Percentiles rank a stretch among this genome's conserved stretches.
These are phyloP conservation scores for Torulaspora maleeae DNA, from an alignment of 805 yeast species.

Conservation along the genomic window DNA sequence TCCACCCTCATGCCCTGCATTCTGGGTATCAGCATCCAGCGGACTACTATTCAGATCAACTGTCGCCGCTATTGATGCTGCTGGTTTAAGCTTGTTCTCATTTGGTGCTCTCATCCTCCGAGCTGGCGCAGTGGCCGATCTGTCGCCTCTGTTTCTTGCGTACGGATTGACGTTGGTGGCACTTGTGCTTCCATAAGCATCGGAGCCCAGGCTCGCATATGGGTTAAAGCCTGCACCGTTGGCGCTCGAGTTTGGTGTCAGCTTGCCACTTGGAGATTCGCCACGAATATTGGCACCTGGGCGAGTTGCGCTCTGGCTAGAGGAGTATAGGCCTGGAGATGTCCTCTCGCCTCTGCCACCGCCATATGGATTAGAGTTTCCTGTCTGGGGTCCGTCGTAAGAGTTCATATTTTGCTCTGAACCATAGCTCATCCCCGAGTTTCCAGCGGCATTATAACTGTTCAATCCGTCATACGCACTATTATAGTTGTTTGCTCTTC, in stretches of 20 bases:
- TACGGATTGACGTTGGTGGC: slow-evolving; percentile 10
- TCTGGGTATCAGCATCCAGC: slow-evolving; percentile 9
- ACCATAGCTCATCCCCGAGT: slow-evolving; percentile 1
- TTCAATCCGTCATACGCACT: slow-evolving; percentile 12
- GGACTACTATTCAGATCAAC: slow-evolving; percentile 10
- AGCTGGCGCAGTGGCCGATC: slow-evolving; percentile 2
- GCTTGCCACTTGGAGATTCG: not conserved
- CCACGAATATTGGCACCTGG: not conserved
- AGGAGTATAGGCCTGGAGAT: not conserved
- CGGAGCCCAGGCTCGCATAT: slow-evolving; percentile 7
- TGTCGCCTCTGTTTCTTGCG: slow-evolving; percentile 6
- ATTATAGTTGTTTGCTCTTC: slow-evolving; percentile 6
- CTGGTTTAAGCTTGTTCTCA: not conserved
- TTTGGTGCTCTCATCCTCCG: slow-evolving; percentile 4
- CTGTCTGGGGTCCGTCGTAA: not conserved
- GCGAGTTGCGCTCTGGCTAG: not conserved
- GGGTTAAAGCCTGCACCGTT: slow-evolving; percentile 9
- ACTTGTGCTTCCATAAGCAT: slow-evolving; percentile 7
- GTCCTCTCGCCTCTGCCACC: not conserved
- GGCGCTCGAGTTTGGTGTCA: not conserved
- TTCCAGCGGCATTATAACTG: slow-evolving; percentile 5
- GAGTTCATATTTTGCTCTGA: not conserved
- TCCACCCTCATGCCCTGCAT: slow-evolving; percentile 13
- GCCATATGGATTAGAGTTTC: not conserved
- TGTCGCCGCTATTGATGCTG: slow-evolving; percentile 9